Conservation (phyloP, 1,284 basidiomycete genomes). For the Microstroma glucosiphilum region DNA sequence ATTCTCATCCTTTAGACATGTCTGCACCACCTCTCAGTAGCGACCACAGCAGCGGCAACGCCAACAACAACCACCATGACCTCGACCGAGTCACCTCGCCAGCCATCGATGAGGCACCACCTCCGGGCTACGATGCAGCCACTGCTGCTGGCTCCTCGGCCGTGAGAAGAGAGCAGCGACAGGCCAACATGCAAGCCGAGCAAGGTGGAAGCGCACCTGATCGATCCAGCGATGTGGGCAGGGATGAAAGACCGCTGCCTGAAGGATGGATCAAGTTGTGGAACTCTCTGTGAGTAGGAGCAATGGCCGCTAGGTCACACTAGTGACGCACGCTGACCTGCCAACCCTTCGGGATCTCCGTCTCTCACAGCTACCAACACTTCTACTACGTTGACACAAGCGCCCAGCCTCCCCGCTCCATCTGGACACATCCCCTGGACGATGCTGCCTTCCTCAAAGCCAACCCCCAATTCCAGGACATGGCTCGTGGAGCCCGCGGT, state of each 20-base stretch:
- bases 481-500: no score
- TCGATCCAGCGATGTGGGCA: not conserved
- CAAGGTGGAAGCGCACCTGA: no score
- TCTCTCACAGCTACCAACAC: conserved; percentile 14
- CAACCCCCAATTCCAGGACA: conserved; percentile 1
- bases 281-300: conserved; percentile 15
- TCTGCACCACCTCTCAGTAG: not conserved
- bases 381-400: conserved; percentile 42
- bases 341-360: not conserved
- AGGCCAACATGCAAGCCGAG: no score
- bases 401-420: conserved; percentile 41
- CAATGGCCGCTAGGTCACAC: not conserved
- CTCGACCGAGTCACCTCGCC: no score
- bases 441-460: conserved; percentile 13
- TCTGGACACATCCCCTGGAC: conserved; percentile 46
- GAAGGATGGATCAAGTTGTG: conserved; percentile 45
- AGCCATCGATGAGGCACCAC: not conserved
- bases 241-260: conserved; percentile 22
- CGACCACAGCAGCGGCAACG: no score
- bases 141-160: not conserved
- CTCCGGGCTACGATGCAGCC: conserved; percentile 6
- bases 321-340: not conserved
- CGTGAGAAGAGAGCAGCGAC: not conserved
- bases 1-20: not conserved
- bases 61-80: no score